These are phyloP conservation scores for Fagopyrum esculentum DNA, from an alignment of 148 eudicot species.

Conservation along the genomic window DNA sequence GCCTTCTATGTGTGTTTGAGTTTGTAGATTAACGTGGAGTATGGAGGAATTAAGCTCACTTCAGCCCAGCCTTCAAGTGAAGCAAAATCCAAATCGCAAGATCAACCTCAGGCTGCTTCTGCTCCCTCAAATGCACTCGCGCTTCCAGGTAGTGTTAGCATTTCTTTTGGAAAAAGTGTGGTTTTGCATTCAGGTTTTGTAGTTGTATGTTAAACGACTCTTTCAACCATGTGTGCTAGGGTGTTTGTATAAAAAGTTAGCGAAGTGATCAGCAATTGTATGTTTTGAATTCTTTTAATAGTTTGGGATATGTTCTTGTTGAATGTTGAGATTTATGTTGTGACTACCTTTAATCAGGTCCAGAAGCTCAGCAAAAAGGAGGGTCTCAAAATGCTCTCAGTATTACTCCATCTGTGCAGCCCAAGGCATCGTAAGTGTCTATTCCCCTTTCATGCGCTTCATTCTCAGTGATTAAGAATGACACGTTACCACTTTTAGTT, in stretches of 20 bases:
- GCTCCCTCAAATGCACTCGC: constrained; percentile 50
- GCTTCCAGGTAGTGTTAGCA: constrained; percentile 56
- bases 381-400: constrained; percentile 50
- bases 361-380: constrained; percentile 51
- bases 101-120: constrained; percentile 33
- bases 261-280: not conserved
- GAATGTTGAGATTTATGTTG: constrained; percentile 1
- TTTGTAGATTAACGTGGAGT: constrained; percentile 56
- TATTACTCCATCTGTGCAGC: constrained; percentile 45
- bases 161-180: not conserved
- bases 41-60: constrained; percentile 47
- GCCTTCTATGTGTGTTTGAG: constrained; percentile 4
- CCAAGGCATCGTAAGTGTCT: constrained; percentile 49
- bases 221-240: not conserved
- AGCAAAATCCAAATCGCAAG: constrained; percentile 26
- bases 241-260: too few relatives aligned
- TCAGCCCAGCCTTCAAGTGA: constrained; percentile 24
- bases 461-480: not conserved
- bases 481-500: not conserved
- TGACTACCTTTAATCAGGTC: constrained; percentile 37
- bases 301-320: not conserved
- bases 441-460: not conserved
- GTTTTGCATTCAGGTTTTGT: not conserved
- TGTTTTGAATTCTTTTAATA: not conserved
- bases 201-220: not conserved